Base-by-base conservation (phyloP, 257 asterid species). In the Echites panduratus region DNA sequence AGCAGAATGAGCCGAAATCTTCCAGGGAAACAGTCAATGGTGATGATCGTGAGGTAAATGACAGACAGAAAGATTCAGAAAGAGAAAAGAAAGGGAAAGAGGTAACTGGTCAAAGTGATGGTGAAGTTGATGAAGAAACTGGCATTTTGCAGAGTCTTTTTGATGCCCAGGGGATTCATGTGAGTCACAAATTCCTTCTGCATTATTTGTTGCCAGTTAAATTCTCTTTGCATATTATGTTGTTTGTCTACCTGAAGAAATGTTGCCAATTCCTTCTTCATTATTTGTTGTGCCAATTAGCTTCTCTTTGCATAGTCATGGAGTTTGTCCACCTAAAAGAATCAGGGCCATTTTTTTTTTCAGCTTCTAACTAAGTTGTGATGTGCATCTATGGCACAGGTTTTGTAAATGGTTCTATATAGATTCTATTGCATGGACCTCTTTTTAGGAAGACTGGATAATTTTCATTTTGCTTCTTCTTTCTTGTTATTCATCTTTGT, bases 151-250 rank as follows among this genome's bases (percentile, higher is more conserved):
- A 79, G 87, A 76, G 83, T 83, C 98, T 93, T 75, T 93, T 93
- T 77, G 91, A 85, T 63, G 89, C 96, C 57, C 89, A 93, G 61
- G 97, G 97, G 67, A 89, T 93, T 79, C 98, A 93, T 77, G 98
- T 93, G 81, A 89, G 96, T 79, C 75, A 68, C 72, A 57, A 27
- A 20, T 69, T 76, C 44, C 79, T 43, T 69, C 26, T 43, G 17
- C 41, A 11, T 59, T 69, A 43, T 64, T 44, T 48, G n/a, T 70
- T 27, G 40, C 26, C 29, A 38, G 12, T 5, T 47, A 41, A 17
- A 43, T 71, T 70, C 38, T 48, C 62, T 35, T 75, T 24, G 27
- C 44, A 16, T 54, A 45, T n/a, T n/a, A 43, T 44, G 68, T 17
- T 12, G 5, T 19, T 9, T 40, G 7, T 41, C 45, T 41, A 41